phyloP scores from a whole-genome alignment of 495 filamentous ascomycete species.

The Haplographium delicatum region DNA sequence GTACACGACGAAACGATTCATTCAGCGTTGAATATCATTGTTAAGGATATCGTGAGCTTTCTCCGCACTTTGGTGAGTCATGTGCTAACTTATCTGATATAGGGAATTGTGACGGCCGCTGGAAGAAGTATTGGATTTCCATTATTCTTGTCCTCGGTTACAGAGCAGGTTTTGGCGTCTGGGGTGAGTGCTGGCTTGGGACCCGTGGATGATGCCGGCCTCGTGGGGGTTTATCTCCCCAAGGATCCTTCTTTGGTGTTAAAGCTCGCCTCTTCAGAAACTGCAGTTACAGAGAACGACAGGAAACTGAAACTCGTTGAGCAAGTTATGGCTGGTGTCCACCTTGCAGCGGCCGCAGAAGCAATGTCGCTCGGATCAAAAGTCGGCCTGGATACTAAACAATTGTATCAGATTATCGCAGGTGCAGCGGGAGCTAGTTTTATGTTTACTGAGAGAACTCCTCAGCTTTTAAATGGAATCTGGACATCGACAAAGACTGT shows the following conservation, averaged over 20 bases:
- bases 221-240: slow-evolving; percentile 55
- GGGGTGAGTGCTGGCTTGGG: slow-evolving; percentile 58
- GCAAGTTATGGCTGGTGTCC: slow-evolving; percentile 56
- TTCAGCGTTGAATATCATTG: slow-evolving; percentile 69
- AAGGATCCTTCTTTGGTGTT: slow-evolving; percentile 28
- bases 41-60: slow-evolving; percentile 58
- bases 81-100: background rate
- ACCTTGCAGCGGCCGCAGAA: slow-evolving; percentile 60
- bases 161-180: slow-evolving; percentile 65
- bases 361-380: slow-evolving; percentile 58
- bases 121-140: slow-evolving; percentile 56
- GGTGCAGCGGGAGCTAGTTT: slow-evolving; percentile 66
- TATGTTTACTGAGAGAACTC: slow-evolving; percentile 52
- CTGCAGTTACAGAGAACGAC: slow-evolving; percentile 29
- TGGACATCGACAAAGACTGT: slow-evolving; percentile 16
- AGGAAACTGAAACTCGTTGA: slow-evolving; percentile 49
- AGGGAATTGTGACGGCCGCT: slow-evolving; percentile 67
- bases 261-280: slow-evolving; percentile 10
- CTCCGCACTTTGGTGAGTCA: background rate
- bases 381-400: slow-evolving; percentile 57
- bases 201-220: slow-evolving; percentile 62
- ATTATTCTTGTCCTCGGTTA: slow-evolving; percentile 62
- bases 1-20: slow-evolving; percentile 61
- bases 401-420: slow-evolving; percentile 61
- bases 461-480: slow-evolving; percentile 45